phyloP scores from a whole-genome alignment of 257 asterid species.

The Echites panduratus region DNA sequence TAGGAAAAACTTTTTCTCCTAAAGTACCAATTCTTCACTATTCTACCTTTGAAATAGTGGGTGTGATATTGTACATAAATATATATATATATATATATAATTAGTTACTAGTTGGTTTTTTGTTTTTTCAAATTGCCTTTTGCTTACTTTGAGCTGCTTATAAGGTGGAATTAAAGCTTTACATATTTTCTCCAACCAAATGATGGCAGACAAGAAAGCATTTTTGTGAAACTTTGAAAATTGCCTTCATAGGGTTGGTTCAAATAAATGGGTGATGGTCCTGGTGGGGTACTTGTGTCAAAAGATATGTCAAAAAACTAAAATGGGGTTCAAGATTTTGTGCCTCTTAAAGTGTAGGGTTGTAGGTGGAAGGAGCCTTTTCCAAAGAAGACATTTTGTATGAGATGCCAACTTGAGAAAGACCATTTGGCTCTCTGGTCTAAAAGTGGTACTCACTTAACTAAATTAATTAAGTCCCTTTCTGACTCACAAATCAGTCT shows the following conservation, averaged over 20 bases:
- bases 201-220: constrained; percentile 51
- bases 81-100: constrained; percentile 19
- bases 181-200: constrained; percentile 27
- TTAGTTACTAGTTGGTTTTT: no score
- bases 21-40: constrained; percentile 11
- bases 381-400: constrained; percentile 12
- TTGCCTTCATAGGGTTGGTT: constrained; percentile 17
- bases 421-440: background rate
- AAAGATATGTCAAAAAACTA: constrained; percentile 17
- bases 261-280: background rate
- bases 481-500: no score
- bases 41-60: constrained; percentile 31
- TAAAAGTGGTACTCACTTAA: no score
- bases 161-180: constrained; percentile 26
- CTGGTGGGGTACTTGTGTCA: constrained; percentile 36
- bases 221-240: constrained; percentile 35
- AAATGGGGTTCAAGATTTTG: constrained; percentile 27
- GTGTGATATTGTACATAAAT: no score
- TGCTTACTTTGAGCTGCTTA: constrained; percentile 32
- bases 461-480: no score
- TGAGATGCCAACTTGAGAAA: constrained; percentile 23
- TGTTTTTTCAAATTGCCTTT: constrained; percentile 26
- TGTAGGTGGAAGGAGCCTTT: constrained; percentile 18
- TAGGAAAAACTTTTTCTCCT: constrained; percentile 28
- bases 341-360: constrained; percentile 35